Evolutionary conservation across 345 rosid genomes (phyloP).

Genomic region (Turritis glabra): DNA sequence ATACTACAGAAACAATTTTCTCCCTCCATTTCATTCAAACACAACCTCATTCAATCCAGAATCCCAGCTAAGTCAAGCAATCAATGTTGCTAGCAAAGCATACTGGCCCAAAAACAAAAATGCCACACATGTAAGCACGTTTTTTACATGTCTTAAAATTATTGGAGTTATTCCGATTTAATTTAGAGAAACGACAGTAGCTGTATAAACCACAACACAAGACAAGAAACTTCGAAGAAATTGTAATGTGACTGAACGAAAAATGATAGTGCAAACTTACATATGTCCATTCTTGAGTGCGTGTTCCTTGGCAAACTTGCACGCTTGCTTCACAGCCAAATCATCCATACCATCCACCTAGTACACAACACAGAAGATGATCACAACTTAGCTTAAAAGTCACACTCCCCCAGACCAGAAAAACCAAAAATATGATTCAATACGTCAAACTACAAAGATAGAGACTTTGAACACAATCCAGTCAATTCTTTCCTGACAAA

Average conservation of each 20-base stretch:
- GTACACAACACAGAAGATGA: background rate
- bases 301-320: slow-evolving; percentile 84
- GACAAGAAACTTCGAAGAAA: background rate
- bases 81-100: background rate
- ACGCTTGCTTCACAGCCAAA: slow-evolving; percentile 86
- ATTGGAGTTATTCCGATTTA: background rate
- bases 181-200: background rate
- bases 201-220: no score
- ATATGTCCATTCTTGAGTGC: slow-evolving; percentile 86
- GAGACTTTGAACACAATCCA: no score
- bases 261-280: slow-evolving; percentile 46
- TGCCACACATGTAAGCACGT: background rate
- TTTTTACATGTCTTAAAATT: no score
- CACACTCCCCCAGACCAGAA: background rate
- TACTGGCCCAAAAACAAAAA: background rate
- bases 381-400: background rate
- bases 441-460: no score
- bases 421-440: background rate
- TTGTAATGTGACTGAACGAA: background rate
- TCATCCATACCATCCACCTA: slow-evolving; percentile 98
- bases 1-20: background rate
- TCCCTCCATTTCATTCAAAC: background rate
- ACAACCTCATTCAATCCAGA: background rate
- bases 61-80: background rate
- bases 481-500: no score